Evolutionary conservation across 73 alveolate species (phyloP).

Genomic region (Paramecium biaurelia): DNA sequence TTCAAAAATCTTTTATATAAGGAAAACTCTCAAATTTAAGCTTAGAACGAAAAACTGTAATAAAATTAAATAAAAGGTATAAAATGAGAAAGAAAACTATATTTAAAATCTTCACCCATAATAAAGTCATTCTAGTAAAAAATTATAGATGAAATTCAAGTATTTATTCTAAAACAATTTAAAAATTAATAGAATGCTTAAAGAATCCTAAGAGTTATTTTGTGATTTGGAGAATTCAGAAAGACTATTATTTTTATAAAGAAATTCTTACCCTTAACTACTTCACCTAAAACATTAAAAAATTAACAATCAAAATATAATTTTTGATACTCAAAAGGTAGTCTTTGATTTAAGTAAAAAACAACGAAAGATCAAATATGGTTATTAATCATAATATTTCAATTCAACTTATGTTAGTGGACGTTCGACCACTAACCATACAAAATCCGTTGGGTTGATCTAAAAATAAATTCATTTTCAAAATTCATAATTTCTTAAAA

Average conservation of each 20-base stretch:
- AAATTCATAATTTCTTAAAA: too few species aligned
- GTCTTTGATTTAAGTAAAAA: background rate
- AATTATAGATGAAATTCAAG: background rate
- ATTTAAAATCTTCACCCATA: background rate
- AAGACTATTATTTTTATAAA: background rate
- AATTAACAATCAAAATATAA: background rate
- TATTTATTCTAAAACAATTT: background rate
- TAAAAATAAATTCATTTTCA: background rate
- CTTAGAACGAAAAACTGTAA: background rate
- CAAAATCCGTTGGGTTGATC: background rate
- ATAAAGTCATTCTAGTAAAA: background rate
- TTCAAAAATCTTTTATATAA: background rate
- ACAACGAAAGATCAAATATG: background rate
- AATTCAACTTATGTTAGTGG: background rate
- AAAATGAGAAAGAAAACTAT: background rate
- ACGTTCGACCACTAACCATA: background rate
- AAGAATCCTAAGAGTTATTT: background rate
- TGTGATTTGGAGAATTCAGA: background rate
- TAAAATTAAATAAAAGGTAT: background rate
- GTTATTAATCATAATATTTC: background rate
- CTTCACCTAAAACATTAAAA: background rate
- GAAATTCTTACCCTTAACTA: background rate
- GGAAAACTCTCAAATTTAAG: background rate
- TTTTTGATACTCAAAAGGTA: background rate
- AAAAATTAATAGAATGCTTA: background rate